Base-by-base conservation (phyloP, 2,329 filamentous ascomycete genomes). In the Penicillium aurantiogriseum region DNA sequence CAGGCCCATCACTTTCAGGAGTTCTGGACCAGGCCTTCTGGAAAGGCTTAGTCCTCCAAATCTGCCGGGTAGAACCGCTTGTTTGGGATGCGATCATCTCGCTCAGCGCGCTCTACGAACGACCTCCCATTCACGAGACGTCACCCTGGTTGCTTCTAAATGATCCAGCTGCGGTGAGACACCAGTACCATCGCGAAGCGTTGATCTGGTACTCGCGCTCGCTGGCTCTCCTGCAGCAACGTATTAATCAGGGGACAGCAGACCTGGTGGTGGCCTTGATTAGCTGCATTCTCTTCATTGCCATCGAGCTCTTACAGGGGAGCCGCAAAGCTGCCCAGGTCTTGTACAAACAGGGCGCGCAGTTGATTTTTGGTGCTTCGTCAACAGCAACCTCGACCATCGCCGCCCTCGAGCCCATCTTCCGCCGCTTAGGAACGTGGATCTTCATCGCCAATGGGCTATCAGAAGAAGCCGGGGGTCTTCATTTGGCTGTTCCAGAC, bases 81-180 rank as follows among this genome's bases (percentile, higher is more conserved):
- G 61, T 72, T 5, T 70, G 69, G 63, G 63, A 71, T 61, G 60
- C 67, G 17, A 63, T 71, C 4, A 65, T 72, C 25, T 61, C 69
- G 4, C 66, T 69, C 10, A 69, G 68, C 45, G 54, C 62, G 27
- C 60, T 71, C 9, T 69, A 68, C 48, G 68, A 71, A 47, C 54
- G 52, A 5, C 63, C 62, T 13, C 60, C 60, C 7, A 57, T 65
- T 29, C 53, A 58, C n/a, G 62, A 64, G 21, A 27, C 47, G 4
- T 45, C 54, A 2, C 54, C 60, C 0, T 59, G 58, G 17, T 36
- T 31, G 23, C 54, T 64, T 1, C 51, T 65, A 31, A 59, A 59
- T 33, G 15, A 56, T 2, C 53, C 58, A n/a, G 60, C 62, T 4
- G 48, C 45, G 2, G 60, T 64, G 21, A 39, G 46, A 13, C 45